phyloP scores from a whole-genome alignment of 1,284 basidiomycete genomes.

The Apiotrichum domesticum region DNA sequence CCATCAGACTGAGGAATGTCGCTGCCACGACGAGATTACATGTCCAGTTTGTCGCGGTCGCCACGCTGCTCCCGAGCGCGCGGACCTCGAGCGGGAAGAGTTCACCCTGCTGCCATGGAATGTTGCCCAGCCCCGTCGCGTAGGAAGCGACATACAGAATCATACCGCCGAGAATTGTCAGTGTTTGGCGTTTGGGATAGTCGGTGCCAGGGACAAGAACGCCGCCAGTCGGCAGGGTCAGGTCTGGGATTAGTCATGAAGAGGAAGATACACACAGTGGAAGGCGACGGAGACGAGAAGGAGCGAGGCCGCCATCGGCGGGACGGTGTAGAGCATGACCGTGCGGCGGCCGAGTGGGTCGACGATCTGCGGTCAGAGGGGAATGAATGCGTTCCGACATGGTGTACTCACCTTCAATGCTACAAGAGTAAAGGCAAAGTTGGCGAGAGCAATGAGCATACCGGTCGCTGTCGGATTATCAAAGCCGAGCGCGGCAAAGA shows the following conservation, averaged over 20 bases:
- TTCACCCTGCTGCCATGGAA: slow-evolving; percentile 83
- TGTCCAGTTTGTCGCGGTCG: slow-evolving; percentile 75
- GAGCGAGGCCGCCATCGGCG: slow-evolving; percentile 69
- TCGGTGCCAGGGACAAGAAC: slow-evolving; percentile 58
- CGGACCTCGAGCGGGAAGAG: slow-evolving; percentile 70
- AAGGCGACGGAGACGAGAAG: slow-evolving; percentile 44
- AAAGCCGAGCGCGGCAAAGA: slow-evolving; percentile 74
- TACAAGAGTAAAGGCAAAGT: slow-evolving; percentile 74
- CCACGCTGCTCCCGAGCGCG: slow-evolving; percentile 69
- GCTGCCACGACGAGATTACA: slow-evolving; percentile 69
- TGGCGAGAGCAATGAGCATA: slow-evolving; percentile 68
- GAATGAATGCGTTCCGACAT: no score
- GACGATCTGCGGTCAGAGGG: slow-evolving; percentile 50
- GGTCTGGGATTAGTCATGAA: slow-evolving; percentile 47
- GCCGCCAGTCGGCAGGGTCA: slow-evolving; percentile 64
- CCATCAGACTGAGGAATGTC: slow-evolving; percentile 70
- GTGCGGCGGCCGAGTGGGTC: slow-evolving; percentile 68
- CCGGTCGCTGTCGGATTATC: slow-evolving; percentile 72
- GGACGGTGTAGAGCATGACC: slow-evolving; percentile 70
- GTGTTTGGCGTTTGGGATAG: slow-evolving; percentile 62
- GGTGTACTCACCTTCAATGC: slow-evolving; percentile 56
- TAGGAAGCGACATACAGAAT: slow-evolving; percentile 76
- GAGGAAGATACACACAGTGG: not conserved
- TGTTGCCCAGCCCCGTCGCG: slow-evolving; percentile 68
- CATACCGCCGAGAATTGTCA: slow-evolving; percentile 69